phyloP scores from a whole-genome alignment of 768 basidiomycete genomes.

The Cyclocybe aegerita region DNA sequence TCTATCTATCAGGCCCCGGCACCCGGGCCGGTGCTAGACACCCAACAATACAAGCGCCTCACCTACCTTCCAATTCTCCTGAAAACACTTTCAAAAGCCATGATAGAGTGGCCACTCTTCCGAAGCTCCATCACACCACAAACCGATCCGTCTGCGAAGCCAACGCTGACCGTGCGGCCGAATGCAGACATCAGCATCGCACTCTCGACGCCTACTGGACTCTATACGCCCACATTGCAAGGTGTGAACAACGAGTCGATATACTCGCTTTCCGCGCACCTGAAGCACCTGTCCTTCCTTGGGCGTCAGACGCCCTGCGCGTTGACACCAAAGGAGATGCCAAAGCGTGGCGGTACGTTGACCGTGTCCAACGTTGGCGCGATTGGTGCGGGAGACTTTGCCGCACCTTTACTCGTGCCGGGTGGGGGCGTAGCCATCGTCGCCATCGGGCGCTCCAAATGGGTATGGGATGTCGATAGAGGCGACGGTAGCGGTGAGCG shows the following conservation, averaged over 20 bases:
- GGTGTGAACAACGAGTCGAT: conserved; percentile 53
- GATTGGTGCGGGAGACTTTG: conserved; percentile 69
- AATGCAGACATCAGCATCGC: conserved; percentile 76
- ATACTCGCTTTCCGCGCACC: conserved; percentile 58
- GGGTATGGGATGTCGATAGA: conserved; percentile 69
- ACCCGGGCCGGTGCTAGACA: conserved; percentile 43
- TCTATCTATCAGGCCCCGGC: conserved; percentile 37
- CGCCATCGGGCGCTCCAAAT: conserved; percentile 74
- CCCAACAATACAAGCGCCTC: conserved; percentile 59
- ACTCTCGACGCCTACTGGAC: conserved; percentile 76
- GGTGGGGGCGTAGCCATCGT: conserved; percentile 87
- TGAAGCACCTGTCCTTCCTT: conserved; percentile 60
- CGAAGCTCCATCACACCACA: conserved; percentile 65
- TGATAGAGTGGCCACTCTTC: conserved; percentile 86
- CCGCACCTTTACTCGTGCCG: conserved; percentile 74
- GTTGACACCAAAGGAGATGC: conserved; percentile 69
- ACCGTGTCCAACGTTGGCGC: conserved; percentile 84
- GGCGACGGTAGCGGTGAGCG: conserved; percentile 30
- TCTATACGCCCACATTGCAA: conserved; percentile 77
- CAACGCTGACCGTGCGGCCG: conserved; percentile 70
- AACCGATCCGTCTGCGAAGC: conserved; percentile 39
- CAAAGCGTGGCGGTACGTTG: conserved; percentile 72
- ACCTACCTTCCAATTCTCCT: conserved; percentile 84
- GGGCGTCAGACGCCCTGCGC: conserved; percentile 68
- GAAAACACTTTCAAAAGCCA: conserved; percentile 77